A percentile compares a stretch with the other conserved stretches of the same genome.
phyloP scores from a whole-genome alignment of 129 eudicot genomes.

The sunflower (Helianthus annuus) region DNA sequence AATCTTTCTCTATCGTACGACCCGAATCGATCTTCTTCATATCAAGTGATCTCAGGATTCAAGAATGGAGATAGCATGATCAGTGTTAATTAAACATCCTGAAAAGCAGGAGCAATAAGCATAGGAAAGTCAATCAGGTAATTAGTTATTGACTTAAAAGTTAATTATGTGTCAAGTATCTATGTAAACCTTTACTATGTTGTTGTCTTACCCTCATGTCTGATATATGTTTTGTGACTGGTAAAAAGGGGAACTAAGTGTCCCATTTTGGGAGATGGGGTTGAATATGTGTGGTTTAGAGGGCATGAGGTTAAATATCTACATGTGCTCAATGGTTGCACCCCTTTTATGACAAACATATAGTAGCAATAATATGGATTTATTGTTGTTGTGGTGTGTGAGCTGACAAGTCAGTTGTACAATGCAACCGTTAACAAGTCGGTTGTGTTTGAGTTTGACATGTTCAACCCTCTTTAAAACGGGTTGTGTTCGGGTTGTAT shows the following conservation, averaged over 20 bases:
- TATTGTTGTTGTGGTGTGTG: too few relatives aligned
- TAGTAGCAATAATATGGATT: not conserved
- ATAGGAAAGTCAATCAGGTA: conserved; percentile 36
- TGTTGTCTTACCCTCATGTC: conserved; percentile 19
- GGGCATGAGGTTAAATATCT: conserved; percentile 21
- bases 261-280: conserved; percentile 20
- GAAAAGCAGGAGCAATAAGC: conserved; percentile 15
- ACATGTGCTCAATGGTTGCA: not conserved
- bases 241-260: not conserved
- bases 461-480: too few relatives aligned
- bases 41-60: conserved; percentile 30
- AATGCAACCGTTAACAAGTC: too few relatives aligned
- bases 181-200: not conserved
- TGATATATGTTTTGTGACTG: conserved; percentile 24
- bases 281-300: conserved; percentile 9
- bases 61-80: conserved; percentile 37
- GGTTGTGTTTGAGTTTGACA: too few relatives aligned
- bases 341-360: not conserved
- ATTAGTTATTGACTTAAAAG: conserved; percentile 40
- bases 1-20: conserved; percentile 41
- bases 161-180: conserved; percentile 30
- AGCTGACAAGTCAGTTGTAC: too few relatives aligned
- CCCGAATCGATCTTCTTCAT: conserved; percentile 25
- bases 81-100: conserved; percentile 35
- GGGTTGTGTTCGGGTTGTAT: too few relatives aligned